Evolutionary conservation across 208 protist species (phyloP), one percentile per base, ranked within the genome.

Genomic region (Trypanosoma scelopori): DNA sequence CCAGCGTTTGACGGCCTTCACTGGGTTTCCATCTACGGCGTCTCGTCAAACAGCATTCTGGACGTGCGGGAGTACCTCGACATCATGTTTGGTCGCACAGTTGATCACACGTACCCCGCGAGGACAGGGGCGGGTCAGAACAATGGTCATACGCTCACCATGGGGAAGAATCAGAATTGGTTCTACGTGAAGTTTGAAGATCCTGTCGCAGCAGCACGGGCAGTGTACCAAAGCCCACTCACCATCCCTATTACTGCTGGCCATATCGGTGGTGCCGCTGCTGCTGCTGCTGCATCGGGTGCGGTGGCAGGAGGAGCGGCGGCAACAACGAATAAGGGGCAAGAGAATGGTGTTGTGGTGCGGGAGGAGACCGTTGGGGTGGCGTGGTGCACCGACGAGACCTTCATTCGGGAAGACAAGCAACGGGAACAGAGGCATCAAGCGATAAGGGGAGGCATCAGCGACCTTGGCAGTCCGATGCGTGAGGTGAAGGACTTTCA

Each of bases 1-100:
- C 16, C 58, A 43, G 51, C 20, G 22, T 1, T n/a, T n/a, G 55
- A 23, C 2, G 49, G 48, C 0, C 43, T 60, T 18, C 39, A 32
- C 12, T 91, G 87, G 87, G 77, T 90, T 43, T 67, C 71, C 16
- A 57, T 90, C 13, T 79, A 70, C 35, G 81, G 81, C 1, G 78
- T 71, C 3, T 73, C 60, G 2, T 47, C 65, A 0, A 59, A 63
- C 46, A 70, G 58, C 48, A 76, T 89, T 50, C 60, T 87, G 35
- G 74, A 83, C 42, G 76, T 90, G 57, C 83, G 87, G n/a, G 83
- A 85, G 65, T 89, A 71, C 65, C 71, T 94, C n/a, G 88, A 94
- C 47, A 52, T 76, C 52, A 69, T 64, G 60, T 75, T 88, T 32
- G 88, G 88, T n/a, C 75, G 72, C 52, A 90, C 85, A 12, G 71